A percentile compares a stretch with the other conserved stretches of the same genome.
phyloP scores from a whole-genome alignment of 2,329 filamentous ascomycete genomes.

The Amphichorda felina region DNA sequence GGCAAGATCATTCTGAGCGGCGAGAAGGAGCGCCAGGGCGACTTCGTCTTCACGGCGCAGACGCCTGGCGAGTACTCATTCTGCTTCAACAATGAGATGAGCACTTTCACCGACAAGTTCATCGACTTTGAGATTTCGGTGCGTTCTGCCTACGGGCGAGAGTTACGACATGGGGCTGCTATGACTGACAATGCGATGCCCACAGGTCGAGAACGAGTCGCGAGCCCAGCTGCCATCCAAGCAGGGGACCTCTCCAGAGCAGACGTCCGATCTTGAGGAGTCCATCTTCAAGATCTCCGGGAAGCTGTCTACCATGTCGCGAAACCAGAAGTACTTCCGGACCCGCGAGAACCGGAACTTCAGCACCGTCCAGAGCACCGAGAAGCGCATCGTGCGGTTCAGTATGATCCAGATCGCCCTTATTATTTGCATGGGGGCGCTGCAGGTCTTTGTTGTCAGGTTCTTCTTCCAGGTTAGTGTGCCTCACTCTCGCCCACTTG shows the following conservation, averaged over 20 bases:
- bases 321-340: conserved; percentile 99
- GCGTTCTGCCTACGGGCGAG: background rate
- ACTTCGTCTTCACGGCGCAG: conserved; percentile 94
- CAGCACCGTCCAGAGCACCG: conserved; percentile 92
- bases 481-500: too few species aligned
- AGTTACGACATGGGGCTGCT: background rate
- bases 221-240: conserved; percentile 76
- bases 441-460: conserved; percentile 93
- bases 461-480: conserved; percentile 87
- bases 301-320: conserved; percentile 83
- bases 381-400: conserved; percentile 94
- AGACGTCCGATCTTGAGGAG: conserved; percentile 81
- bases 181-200: background rate
- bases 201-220: conserved; percentile 82
- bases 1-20: conserved; percentile 76
- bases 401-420: conserved; percentile 84
- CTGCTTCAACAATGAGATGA: conserved; percentile 99
- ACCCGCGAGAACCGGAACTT: conserved; percentile 98
- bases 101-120: conserved; percentile 92
- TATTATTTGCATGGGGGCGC: conserved; percentile 87
- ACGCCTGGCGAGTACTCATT: conserved; percentile 84
- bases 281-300: conserved; percentile 90
- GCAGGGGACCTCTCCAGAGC: conserved; percentile 78
- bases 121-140: conserved; percentile 95
- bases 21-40: conserved; percentile 84